phyloP scores from a whole-genome alignment of 257 asterid genomes.

The Lycium barbarum region DNA sequence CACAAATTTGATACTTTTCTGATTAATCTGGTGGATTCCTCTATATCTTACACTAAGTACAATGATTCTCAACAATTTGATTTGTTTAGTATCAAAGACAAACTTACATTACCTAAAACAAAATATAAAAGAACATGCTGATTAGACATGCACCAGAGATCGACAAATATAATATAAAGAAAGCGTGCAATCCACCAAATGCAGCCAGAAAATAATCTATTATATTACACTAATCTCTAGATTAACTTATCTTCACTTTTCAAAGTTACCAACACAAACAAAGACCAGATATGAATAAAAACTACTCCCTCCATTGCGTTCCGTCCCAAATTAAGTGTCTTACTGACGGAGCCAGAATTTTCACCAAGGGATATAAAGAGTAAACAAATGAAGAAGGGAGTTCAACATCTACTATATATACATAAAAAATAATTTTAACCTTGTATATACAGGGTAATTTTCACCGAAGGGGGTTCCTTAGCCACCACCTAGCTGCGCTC shows the following conservation, averaged over 20 bases:
- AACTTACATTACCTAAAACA: background rate
- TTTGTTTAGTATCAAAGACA: background rate
- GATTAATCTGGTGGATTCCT: background rate
- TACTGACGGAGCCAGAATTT: too few species aligned
- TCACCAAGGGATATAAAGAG: too few species aligned
- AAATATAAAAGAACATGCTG: background rate
- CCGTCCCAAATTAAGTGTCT: too few species aligned
- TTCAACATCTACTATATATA: too few species aligned
- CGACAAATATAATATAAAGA: background rate
- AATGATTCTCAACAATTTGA: background rate
- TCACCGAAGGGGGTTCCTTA: too few species aligned
- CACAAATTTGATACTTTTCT: background rate
- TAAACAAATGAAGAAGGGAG: too few species aligned
- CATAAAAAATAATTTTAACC: too few species aligned
- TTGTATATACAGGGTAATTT: too few species aligned
- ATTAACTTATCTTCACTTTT: background rate
- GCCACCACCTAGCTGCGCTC: too few species aligned
- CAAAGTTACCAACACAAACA: background rate
- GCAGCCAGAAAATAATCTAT: background rate
- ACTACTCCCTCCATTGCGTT: too few species aligned
- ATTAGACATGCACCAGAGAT: background rate
- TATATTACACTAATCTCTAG: background rate
- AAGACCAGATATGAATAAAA: too few species aligned
- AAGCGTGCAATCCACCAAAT: background rate
- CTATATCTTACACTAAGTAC: background rate